Conservation (phyloP, 139 green algal genomes). For the Chlorokybus atmophyticus region DNA sequence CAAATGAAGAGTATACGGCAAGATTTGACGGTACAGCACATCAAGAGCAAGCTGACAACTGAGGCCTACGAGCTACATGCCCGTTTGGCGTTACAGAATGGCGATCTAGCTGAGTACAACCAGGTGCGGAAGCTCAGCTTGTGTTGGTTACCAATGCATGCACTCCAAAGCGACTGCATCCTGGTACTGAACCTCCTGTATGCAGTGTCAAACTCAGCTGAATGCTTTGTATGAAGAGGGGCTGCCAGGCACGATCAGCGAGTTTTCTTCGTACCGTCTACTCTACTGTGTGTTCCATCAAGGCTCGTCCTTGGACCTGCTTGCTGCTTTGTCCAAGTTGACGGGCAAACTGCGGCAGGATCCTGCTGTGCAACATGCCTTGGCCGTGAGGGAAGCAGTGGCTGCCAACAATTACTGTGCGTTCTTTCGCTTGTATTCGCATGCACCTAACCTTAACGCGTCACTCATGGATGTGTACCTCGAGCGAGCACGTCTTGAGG, state of each 20-base stretch:
- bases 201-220: slow-evolving; percentile 30
- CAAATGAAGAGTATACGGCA: slow-evolving; percentile 69
- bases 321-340: too few species aligned
- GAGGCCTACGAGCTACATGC: slow-evolving; percentile 59
- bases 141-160: too few species aligned
- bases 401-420: slow-evolving; percentile 7
- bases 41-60: slow-evolving; percentile 29
- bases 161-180: too few species aligned
- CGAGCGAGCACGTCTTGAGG: slow-evolving; percentile 18
- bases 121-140: too few species aligned
- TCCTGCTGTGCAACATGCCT: slow-evolving; percentile 15
- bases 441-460: slow-evolving; percentile 15
- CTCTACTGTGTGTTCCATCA: slow-evolving; percentile 18
- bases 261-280: slow-evolving; percentile 18
- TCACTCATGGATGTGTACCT: slow-evolving; percentile 20
- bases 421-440: slow-evolving; percentile 14
- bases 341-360: slow-evolving; percentile 9
- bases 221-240: slow-evolving; percentile 18
- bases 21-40: slow-evolving; percentile 61
- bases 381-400: slow-evolving; percentile 12
- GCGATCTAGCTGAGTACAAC: slow-evolving; percentile 58
- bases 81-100: slow-evolving; percentile 49
- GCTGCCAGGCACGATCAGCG: slow-evolving; percentile 4
- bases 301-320: too few species aligned
- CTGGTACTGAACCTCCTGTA: too few species aligned